Percentiles rank a stretch among this genome's conserved stretches.
phyloP scores from a whole-genome alignment of 2,329 filamentous ascomycete genomes.

The Scedosporium dehoogii region DNA sequence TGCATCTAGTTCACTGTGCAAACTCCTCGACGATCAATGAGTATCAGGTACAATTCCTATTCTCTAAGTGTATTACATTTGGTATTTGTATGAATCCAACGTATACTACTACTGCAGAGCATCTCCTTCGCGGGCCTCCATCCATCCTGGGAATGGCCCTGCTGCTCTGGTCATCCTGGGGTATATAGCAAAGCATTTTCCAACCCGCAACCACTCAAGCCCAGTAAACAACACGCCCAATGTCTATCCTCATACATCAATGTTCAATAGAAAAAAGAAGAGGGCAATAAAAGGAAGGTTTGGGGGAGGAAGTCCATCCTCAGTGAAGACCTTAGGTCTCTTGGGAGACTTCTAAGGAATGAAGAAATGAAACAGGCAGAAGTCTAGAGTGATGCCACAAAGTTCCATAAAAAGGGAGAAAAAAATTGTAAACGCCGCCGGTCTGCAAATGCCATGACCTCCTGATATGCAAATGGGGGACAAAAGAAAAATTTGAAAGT shows the following conservation, averaged over 20 bases:
- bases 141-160: neutral
- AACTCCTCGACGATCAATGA: neutral
- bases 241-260: neutral
- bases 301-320: neutral
- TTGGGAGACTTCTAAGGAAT: neutral
- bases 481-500: neutral
- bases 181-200: conserved; percentile 1
- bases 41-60: neutral
- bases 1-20: neutral
- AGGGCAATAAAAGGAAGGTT: neutral
- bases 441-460: neutral
- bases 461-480: neutral
- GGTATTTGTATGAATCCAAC: no score
- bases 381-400: neutral
- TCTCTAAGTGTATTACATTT: neutral
- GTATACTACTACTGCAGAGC: neutral
- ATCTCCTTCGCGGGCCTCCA: neutral
- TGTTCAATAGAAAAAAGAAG: neutral
- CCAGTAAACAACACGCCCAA: neutral
- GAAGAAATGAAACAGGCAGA: no score
- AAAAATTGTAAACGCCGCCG: neutral
- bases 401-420: neutral
- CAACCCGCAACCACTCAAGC: neutral
- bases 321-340: neutral
- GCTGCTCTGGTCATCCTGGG: neutral